Percentiles rank a stretch among this genome's conserved stretches.
Evolutionary conservation across 2,329 filamentous ascomycete genomes (phyloP).

Genomic region (Aspergillus ochraceus): DNA sequence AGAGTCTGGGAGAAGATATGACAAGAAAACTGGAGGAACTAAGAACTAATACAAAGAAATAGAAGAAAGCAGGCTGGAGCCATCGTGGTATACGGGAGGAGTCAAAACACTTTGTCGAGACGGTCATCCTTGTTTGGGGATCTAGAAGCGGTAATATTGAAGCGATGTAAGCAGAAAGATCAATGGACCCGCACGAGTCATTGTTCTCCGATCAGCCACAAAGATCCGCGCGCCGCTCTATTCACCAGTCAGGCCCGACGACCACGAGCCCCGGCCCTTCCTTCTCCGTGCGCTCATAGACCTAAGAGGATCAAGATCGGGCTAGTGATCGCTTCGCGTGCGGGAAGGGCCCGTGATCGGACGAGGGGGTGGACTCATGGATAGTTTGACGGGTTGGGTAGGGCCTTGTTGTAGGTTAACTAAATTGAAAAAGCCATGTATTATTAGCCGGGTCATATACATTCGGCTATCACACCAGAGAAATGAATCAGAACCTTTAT

Average conservation of each 20-base stretch:
- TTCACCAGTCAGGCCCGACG: not conserved
- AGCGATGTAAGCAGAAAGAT: slow-evolving; percentile 9
- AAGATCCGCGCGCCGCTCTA: slow-evolving; percentile 5
- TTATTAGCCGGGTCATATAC: no score
- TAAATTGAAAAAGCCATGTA: no score
- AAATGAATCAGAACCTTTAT: no score
- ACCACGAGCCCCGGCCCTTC: no score
- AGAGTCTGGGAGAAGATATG: not conserved
- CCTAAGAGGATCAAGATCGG: no score
- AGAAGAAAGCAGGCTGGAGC: not conserved
- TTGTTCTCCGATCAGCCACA: slow-evolving; percentile 17
- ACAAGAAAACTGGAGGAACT: not conserved
- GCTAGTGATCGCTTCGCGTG: no score
- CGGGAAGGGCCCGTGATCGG: no score
- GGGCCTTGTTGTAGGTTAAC: no score
- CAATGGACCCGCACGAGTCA: slow-evolving; percentile 20
- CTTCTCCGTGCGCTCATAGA: no score
- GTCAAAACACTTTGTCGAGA: not conserved
- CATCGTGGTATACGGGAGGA: not conserved
- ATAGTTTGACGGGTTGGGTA: no score
- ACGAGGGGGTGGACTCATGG: no score
- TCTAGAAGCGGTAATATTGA: slow-evolving; percentile 26
- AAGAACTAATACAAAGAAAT: not conserved
- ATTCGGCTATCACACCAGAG: no score
- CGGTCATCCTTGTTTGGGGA: not conserved